Base-by-base conservation (phyloP, 1,284 basidiomycete species). In the Schizopora paradoxa region DNA sequence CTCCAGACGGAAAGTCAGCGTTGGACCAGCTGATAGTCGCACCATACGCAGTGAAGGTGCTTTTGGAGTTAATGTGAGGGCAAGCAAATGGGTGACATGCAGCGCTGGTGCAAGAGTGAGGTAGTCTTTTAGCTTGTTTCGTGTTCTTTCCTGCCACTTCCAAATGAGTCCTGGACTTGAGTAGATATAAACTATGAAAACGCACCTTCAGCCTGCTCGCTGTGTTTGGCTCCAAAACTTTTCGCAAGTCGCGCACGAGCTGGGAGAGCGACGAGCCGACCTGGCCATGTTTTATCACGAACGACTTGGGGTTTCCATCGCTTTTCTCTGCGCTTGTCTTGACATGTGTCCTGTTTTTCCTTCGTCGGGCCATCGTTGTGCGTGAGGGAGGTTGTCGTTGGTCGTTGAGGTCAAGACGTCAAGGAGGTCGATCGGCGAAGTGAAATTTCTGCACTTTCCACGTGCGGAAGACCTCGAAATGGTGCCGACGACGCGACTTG, bases 141-240 rank as follows among this genome's bases (percentile, higher is more conserved):
- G 77, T 49, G 83, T 83, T 31, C 94, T 76, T 76, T 99, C 95
- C 89, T 95, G 62, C 11, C 1, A 11, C 22, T 25, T 40, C 28
- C 56, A 58, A 56, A 38, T 51, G 39, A 35, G 47, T 48, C 52
- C 48, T 44, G 36, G 18, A 21, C 21, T 39, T 23, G 26, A 36
- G 28, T n/a, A 16, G 1, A 29, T n/a, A n/a, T 1, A 27, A 6
- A 32, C 37, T 53, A 44, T 41, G 6, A 23, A 36, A 22, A 70
- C 79, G 53, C 56, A 93, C 91, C 67, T 72, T 82, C 14, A 99
- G 76, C 41, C 94, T 76, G 50, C 84, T 86, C 5, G 95, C 96
- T 16, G 96, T 99, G 64, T 98, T 93, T 49, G 96, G 96, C 66
- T 99, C 96, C 90, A 99, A 92, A 51, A 96, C 86, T 64, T 90